Conservation (phyloP, 345 rosid genomes). For the Durio zibethinus region DNA sequence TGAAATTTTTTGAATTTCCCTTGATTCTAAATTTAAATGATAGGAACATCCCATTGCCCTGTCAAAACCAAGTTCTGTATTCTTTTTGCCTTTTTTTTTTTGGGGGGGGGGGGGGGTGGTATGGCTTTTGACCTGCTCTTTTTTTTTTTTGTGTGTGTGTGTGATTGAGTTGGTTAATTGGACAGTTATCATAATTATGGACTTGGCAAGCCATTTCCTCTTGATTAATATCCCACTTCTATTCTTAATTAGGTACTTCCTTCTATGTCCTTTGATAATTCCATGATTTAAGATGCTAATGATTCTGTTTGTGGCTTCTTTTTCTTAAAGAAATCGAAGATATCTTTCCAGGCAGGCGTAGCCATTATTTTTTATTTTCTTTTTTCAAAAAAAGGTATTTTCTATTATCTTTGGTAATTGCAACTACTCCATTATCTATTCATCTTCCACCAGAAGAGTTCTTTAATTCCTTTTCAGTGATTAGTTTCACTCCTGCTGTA, state of each 20-base stretch:
- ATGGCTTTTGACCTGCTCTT: constrained; percentile 14
- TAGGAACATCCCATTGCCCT: constrained; percentile 15
- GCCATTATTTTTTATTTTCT: background rate
- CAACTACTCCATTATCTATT: background rate
- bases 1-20: background rate
- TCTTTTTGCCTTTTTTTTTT: background rate
- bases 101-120: no score
- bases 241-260: constrained; percentile 1
- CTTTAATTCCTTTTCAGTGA: background rate
- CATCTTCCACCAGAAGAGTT: background rate
- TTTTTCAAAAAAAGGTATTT: background rate
- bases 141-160: no score
- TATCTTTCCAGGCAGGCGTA: constrained; percentile 11
- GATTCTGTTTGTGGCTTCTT: constrained; percentile 19
- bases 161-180: constrained; percentile 32
- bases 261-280: constrained; percentile 11
- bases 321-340: constrained; percentile 15
- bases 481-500: background rate
- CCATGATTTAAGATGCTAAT: constrained; percentile 10
- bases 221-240: background rate
- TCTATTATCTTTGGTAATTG: constrained; percentile 4
- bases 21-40: background rate
- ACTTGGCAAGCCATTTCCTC: constrained; percentile 20
- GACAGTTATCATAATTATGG: constrained; percentile 27
- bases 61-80: constrained; percentile 1